Percentiles rank a stretch among this genome's conserved stretches.
phyloP scores from a whole-genome alignment of 768 basidiomycete genomes.

The Rhizopogon rudus region DNA sequence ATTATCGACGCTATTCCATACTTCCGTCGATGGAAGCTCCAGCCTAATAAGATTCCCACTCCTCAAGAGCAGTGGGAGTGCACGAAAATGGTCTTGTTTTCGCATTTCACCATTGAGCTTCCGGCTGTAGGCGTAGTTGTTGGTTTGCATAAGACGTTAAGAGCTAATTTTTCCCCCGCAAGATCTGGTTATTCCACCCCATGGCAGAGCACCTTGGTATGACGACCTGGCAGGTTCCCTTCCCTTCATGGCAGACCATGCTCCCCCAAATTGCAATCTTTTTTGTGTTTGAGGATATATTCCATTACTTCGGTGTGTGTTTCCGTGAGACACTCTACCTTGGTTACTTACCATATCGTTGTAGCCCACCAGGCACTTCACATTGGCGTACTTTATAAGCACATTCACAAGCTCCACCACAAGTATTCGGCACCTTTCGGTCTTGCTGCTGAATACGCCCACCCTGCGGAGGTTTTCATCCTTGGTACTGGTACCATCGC shows the following conservation, averaged over 20 bases:
- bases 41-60: conserved; percentile 80
- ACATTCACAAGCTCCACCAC: conserved; percentile 98
- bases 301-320: conserved; percentile 77
- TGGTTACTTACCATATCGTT: conserved; percentile 1
- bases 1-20: conserved; percentile 93
- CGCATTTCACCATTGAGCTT: conserved; percentile 93
- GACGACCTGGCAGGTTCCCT: conserved; percentile 90
- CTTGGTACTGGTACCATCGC: conserved; percentile 88
- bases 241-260: conserved; percentile 70
- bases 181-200: conserved; percentile 93
- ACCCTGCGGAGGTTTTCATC: conserved; percentile 94
- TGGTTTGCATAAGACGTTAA: not conserved
- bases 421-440: conserved; percentile 97
- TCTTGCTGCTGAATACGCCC: conserved; percentile 95
- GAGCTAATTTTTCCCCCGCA: not conserved
- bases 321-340: not conserved
- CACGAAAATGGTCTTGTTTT: conserved; percentile 89
- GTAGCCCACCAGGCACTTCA: conserved; percentile 88
- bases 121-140: conserved; percentile 58
- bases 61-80: conserved; percentile 89
- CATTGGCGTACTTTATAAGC: conserved; percentile 76
- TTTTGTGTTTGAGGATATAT: conserved; percentile 95
- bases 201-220: conserved; percentile 85
- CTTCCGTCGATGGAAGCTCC: conserved; percentile 92
- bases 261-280: conserved; percentile 77